These are phyloP conservation scores for Globisporangium okanoganense DNA, from an alignment of 352 stramenopile genomes.

Conservation along the genomic window DNA sequence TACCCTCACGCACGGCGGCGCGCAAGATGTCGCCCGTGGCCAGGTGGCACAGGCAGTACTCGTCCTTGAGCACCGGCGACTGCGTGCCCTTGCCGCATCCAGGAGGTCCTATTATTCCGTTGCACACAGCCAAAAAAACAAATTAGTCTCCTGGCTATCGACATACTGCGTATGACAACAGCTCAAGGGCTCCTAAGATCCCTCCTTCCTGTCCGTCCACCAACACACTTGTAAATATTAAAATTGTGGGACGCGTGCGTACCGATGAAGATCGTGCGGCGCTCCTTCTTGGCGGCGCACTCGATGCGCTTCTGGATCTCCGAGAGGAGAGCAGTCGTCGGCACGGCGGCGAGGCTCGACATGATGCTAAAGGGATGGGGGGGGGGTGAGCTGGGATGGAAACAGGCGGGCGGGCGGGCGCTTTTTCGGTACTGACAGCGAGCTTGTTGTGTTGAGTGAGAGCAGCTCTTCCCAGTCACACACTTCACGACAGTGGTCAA, in stretches of 20 bases:
- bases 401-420: neutral
- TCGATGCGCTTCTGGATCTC: constrained; percentile 92
- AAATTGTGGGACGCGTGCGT: constrained; percentile 13
- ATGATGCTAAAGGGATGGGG: constrained; percentile 19
- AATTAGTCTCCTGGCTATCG: no score
- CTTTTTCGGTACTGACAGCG: constrained; percentile 12
- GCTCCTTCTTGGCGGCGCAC: constrained; percentile 91
- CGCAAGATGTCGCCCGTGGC: constrained; percentile 99
- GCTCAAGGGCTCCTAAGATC: neutral
- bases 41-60: constrained; percentile 98
- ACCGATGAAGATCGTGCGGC: constrained; percentile 94
- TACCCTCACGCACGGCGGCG: constrained; percentile 94
- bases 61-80: constrained; percentile 95
- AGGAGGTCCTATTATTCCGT: constrained; percentile 60
- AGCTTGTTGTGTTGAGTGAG: neutral
- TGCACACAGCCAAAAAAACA: neutral
- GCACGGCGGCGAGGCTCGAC: constrained; percentile 60
- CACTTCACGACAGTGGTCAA: neutral
- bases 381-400: neutral
- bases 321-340: constrained; percentile 82
- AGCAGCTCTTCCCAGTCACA: constrained; percentile 9
- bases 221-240: neutral
- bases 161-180: neutral
- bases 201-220: no score
- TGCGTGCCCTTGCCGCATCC: constrained; percentile 99